Percentiles rank a stretch among this genome's conserved stretches.
Evolutionary conservation across 2,329 filamentous ascomycete genomes (phyloP).

Genomic region (Fusarium torulosum): DNA sequence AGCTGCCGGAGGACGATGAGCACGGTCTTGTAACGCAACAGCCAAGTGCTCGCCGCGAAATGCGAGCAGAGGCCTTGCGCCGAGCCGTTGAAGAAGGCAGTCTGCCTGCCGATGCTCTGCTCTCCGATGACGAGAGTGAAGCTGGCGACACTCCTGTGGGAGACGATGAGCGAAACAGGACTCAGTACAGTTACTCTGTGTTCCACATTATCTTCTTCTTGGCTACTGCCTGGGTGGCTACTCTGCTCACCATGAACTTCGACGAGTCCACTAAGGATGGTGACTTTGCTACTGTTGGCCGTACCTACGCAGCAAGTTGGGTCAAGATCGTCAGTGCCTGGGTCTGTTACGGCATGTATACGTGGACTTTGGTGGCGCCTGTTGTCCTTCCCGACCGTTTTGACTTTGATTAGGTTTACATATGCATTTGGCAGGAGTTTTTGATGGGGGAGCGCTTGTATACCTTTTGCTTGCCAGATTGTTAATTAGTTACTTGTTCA

Average conservation of each 20-base stretch:
- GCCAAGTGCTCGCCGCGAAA: constrained; percentile 82
- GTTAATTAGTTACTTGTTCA: constrained; percentile 13
- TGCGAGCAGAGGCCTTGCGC: constrained; percentile 91
- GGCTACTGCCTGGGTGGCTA: constrained; percentile 95
- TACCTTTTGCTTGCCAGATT: constrained; percentile 22
- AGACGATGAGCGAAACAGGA: constrained; percentile 89
- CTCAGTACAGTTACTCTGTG: constrained; percentile 95
- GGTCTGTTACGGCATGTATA: constrained; percentile 95
- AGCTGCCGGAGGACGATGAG: constrained; percentile 77
- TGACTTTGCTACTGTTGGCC: constrained; percentile 91
- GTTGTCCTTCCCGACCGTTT: constrained; percentile 89
- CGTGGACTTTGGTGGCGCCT: constrained; percentile 92
- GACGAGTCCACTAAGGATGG: constrained; percentile 71
- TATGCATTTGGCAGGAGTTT: constrained; percentile 38
- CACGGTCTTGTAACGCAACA: constrained; percentile 91
- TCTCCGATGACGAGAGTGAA: constrained; percentile 78
- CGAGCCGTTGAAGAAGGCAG: constrained; percentile 93
- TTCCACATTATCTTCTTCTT: constrained; percentile 99
- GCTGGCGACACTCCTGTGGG: constrained; percentile 72
- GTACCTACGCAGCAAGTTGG: constrained; percentile 98
- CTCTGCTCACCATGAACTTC: constrained; percentile 82
- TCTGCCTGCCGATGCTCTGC: constrained; percentile 88
- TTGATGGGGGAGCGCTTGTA: constrained; percentile 29
- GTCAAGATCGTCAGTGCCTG: constrained; percentile 98
- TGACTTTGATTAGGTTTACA: constrained; percentile 62